phyloP scores from a whole-genome alignment of 140 eudicot species.

The Oenanthe javanica region DNA sequence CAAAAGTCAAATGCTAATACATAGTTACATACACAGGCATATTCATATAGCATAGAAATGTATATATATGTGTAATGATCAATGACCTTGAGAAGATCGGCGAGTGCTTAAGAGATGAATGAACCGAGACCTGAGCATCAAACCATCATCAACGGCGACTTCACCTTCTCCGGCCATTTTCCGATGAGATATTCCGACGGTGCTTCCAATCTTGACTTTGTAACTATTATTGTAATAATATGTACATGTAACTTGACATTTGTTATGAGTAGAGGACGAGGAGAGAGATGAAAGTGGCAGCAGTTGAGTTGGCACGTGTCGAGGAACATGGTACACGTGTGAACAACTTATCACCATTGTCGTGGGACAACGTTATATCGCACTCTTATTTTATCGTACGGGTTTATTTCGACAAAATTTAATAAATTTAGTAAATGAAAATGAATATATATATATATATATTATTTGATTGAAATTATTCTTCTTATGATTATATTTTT shows the following conservation, averaged over 20 bases:
- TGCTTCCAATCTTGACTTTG: background rate
- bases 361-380: background rate
- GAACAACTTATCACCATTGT: background rate
- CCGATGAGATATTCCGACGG: background rate
- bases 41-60: no score
- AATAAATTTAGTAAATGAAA: no score
- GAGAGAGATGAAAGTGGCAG: slow-evolving; percentile 1
- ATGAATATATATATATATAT: no score
- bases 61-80: background rate
- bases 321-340: slow-evolving; percentile 7
- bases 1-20: background rate
- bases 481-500: no score
- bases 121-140: slow-evolving; percentile 41
- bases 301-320: slow-evolving; percentile 5
- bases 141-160: slow-evolving; percentile 10
- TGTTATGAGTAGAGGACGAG: background rate
- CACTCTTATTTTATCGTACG: background rate
- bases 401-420: no score
- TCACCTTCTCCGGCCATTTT: slow-evolving; percentile 3
- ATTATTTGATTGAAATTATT: no score
- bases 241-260: background rate
- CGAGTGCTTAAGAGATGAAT: slow-evolving; percentile 45
- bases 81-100: slow-evolving; percentile 50
- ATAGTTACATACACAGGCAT: background rate
- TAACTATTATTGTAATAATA: background rate